A percentile compares a stretch with the other conserved stretches of the same genome.
Conservation (phyloP, 306 rosid species). For the Lablab purpureus region DNA sequence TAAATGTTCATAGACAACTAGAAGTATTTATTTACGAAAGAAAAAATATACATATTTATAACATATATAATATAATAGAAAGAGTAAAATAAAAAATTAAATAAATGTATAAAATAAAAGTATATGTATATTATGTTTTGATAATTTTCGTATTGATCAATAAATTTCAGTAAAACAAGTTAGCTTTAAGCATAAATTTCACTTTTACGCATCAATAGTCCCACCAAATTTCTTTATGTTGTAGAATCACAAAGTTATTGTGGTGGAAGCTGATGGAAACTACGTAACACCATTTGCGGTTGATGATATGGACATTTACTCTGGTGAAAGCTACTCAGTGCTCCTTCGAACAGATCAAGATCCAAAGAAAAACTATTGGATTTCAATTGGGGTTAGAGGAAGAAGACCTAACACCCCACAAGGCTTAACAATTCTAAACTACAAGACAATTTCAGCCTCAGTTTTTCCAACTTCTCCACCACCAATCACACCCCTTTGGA, state of each 20-base stretch:
- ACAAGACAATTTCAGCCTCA: constrained; percentile 59
- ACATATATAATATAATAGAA: no score
- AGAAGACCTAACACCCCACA: constrained; percentile 69
- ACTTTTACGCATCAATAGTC: background rate
- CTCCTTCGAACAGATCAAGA: constrained; percentile 73
- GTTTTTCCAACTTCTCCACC: constrained; percentile 72
- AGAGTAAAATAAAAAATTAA: no score
- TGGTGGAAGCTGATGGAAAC: constrained; percentile 92
- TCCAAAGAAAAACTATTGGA: constrained; percentile 78
- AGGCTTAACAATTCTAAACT: constrained; percentile 69
- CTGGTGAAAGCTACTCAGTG: constrained; percentile 85
- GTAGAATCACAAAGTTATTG: constrained; percentile 77
- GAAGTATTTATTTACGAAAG: no score
- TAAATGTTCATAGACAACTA: no score
- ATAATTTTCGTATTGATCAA: no score
- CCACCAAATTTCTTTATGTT: background rate
- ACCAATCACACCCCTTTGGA: constrained; percentile 69
- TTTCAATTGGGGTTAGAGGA: constrained; percentile 71
- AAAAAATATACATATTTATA: no score
- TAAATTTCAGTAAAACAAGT: no score
- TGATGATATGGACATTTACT: constrained; percentile 79
- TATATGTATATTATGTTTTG: no score
- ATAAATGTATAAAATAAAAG: no score
- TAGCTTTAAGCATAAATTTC: no score
- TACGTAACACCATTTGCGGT: constrained; percentile 69